Base-by-base conservation (phyloP, 176 grass and related monocot species). In the Avena eriantha region DNA sequence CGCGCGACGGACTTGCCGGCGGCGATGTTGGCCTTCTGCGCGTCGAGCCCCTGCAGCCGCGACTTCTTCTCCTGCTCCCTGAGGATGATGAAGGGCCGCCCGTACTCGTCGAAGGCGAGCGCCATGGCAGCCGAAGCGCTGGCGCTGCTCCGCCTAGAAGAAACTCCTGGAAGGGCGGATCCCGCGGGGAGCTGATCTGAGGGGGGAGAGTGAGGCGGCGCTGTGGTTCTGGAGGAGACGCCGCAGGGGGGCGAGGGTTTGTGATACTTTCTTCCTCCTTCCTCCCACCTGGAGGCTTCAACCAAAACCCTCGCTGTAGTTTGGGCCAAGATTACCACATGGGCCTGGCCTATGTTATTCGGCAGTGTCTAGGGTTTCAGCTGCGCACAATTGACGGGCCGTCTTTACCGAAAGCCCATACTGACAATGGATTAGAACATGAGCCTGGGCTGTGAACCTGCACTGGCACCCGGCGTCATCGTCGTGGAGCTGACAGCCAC, bases 21-120 rank as follows among this genome's bases (percentile, higher is more conserved):
- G 80, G 94, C 90, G 90, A 99, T 92, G 88, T 99, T 99, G 76
- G 94, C 90, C 92, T 94, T 99, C 78, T 99, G 97, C 63, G 97
- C 97, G n/a, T 99, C 97, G 48, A 99, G 86, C 0, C 97, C 97
- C 3, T 91, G 88, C 17, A 99, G 77, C 10, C 97, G 82, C 67
- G 85, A 61, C 92, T 99, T 96, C 88, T 84, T 93, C 89, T 94
- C 97, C 89, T 99, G 97, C 83, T 99, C 97, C 80, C 85, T 70
- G 16, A 96, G 76, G 80, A 99, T 93, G 67, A 99, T 94, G 89
- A 96, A 99, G 68, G 90, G 97, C 46, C 94, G 76, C 3, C 97
- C 94, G 53, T 83, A 99, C 73, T 99, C 97, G 82, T 96, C 94
- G 94, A 99, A 99, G 76, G 97, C 97, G 79, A 99, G 88, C 80